Conservation (phyloP, 179 eudicot genomes). For the Patellifolia procumbens region DNA sequence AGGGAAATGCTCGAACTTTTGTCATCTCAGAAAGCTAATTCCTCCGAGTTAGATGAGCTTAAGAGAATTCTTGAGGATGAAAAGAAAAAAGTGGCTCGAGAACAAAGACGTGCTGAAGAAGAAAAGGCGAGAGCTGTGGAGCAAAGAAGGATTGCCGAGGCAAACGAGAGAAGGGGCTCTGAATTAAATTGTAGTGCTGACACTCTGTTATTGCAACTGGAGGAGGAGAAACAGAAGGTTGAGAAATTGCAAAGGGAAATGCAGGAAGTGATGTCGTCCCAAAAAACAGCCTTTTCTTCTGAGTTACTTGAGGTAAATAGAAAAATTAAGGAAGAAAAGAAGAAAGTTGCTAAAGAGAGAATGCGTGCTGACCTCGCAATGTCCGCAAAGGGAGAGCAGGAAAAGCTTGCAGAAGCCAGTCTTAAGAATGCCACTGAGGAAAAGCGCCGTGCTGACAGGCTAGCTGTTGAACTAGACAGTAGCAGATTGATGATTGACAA, state of each 20-base stretch:
- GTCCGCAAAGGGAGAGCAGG: slow-evolving; percentile 40
- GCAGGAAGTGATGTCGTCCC: slow-evolving; percentile 27
- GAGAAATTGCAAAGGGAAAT: slow-evolving; percentile 34
- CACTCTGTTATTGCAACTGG: slow-evolving; percentile 16
- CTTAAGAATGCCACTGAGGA: slow-evolving; percentile 49
- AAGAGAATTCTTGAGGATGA: slow-evolving; percentile 13
- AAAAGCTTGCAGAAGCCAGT: slow-evolving; percentile 45
- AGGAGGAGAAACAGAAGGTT: slow-evolving; percentile 25
- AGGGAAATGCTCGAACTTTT: neutral
- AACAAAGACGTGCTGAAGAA: slow-evolving; percentile 34
- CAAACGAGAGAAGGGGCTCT: slow-evolving; percentile 26
- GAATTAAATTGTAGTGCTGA: slow-evolving; percentile 17
- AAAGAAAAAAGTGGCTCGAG: neutral
- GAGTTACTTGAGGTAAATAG: slow-evolving; percentile 39
- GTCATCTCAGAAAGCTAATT: neutral
- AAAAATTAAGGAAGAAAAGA: slow-evolving; percentile 53
- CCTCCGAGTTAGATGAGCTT: slow-evolving; percentile 3
- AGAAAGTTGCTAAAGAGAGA: slow-evolving; percentile 40
- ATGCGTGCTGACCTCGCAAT: slow-evolving; percentile 48
- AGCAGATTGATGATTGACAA: slow-evolving; percentile 16
- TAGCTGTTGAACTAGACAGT: slow-evolving; percentile 24
- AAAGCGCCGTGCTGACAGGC: slow-evolving; percentile 30
- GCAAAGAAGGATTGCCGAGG: slow-evolving; percentile 40
- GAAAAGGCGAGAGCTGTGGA: slow-evolving; percentile 42
- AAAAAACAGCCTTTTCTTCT: slow-evolving; percentile 20